Evolutionary conservation across 306 rosid species (phyloP), one percentile per base, ranked within the genome.

Genomic region (Quercus suber): DNA sequence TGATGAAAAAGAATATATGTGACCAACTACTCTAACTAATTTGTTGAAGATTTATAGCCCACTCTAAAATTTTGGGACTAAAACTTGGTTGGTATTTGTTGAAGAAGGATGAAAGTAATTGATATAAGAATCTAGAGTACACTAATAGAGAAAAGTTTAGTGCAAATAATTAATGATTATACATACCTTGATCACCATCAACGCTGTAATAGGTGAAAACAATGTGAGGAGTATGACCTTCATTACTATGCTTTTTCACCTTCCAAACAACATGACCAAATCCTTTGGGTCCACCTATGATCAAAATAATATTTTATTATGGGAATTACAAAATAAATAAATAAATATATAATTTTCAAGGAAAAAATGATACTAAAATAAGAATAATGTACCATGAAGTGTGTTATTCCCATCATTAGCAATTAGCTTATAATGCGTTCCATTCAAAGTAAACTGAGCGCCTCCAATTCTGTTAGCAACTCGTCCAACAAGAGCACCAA

Each of bases 381-480:
- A 67, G 37, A 81, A 21, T 15, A 60, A 52, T 43, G 7, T 88
- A 94, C 97, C 99, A 81, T 94, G 99, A 75, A 94, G 91, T 20
- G 85, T 84, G 71, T 89, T 92, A 72, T 92, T 92, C 72, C 90
- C 91, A 55, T 84, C 91, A 80, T 94, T 94, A 35, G 94, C 88
- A 79, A 85, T 82, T 76, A 94, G 64, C 84, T 89, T 92, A 84
- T 88, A 92, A 43, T 78, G 89, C 31, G 71, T 83, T 76, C 97
- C 91, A 18, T 92, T 75, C 43, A 89, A 74, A 58, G 81, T 88
- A 78, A 94, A 94, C 55, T 87, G 88, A 30, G 99, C 97, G 13
- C 97, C 93, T 8, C 92, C 94, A 23, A 92, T 87, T 85, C 99
- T 87, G 78, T 92, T 94, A 5, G 99, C 99, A 70, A 92, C 90